Conservation (phyloP, 2,329 filamentous ascomycete species). For the Nigrospora sphaerica region DNA sequence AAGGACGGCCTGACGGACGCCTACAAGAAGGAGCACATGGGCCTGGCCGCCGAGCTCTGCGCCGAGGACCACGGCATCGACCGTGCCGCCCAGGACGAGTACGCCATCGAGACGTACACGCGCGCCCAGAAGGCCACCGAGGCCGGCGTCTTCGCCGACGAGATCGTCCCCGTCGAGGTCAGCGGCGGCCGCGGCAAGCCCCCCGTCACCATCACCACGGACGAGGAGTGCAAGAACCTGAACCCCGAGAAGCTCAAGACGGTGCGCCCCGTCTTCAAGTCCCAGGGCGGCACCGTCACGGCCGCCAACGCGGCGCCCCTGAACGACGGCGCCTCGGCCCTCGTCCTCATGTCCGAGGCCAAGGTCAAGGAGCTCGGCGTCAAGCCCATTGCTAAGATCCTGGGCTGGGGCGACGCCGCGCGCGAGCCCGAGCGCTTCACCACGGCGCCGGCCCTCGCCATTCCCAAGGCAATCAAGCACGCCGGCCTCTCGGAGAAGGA, state of each 20-base stretch:
- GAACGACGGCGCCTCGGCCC: conserved; percentile 87
- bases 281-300: conserved; percentile 81
- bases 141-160: conserved; percentile 70
- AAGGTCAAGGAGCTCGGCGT: conserved; percentile 88
- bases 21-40: conserved; percentile 97
- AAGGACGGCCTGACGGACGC: conserved; percentile 93
- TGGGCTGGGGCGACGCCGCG: conserved; percentile 93
- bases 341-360: conserved; percentile 89
- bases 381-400: conserved; percentile 91
- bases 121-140: conserved; percentile 71
- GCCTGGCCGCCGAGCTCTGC: conserved; percentile 86
- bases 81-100: conserved; percentile 86
- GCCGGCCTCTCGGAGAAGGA: conserved; percentile 71
- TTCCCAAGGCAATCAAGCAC: conserved; percentile 96
- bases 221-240: conserved; percentile 95
- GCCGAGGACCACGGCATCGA: conserved; percentile 73
- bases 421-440: conserved; percentile 93
- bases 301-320: conserved; percentile 94
- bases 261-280: conserved; percentile 77
- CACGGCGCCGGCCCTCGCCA: conserved; percentile 83
- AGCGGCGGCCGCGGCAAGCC: conserved; percentile 88
- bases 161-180: conserved; percentile 88
- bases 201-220: conserved; percentile 67
- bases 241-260: conserved; percentile 76
- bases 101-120: conserved; percentile 83